phyloP scores from a whole-genome alignment of 176 grass and related monocot species.

The Saccharum spontaneum region DNA sequence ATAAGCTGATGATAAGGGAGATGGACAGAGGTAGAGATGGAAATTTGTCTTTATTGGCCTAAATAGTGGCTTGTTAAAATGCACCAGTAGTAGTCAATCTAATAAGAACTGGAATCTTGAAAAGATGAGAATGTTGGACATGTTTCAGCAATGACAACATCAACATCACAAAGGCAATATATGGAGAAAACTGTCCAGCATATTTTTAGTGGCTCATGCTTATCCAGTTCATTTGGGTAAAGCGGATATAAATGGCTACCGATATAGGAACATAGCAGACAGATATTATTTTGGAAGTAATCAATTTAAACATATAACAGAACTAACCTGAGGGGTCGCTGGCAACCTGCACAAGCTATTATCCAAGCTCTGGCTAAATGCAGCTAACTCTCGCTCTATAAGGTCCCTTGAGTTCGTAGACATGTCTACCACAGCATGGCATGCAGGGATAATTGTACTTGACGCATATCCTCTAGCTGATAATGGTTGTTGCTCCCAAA shows the following conservation, averaged over 20 bases:
- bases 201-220: background rate
- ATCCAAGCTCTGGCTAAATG: conserved; percentile 88
- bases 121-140: background rate
- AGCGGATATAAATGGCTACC: background rate
- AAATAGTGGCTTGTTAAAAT: background rate
- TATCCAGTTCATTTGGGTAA: background rate
- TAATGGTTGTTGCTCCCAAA: conserved; percentile 97
- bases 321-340: conserved; percentile 85
- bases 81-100: background rate
- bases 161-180: background rate
- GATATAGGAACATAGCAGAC: background rate
- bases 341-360: conserved; percentile 90
- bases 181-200: background rate
- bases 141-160: background rate
- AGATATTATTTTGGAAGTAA: background rate
- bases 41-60: background rate
- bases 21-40: background rate
- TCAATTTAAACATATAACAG: conserved; percentile 7
- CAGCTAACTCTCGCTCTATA: conserved; percentile 80
- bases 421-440: conserved; percentile 79
- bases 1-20: background rate
- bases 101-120: background rate
- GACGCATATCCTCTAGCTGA: conserved; percentile 83
- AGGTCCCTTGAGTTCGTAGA: conserved; percentile 89
- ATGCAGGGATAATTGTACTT: conserved; percentile 81